phyloP scores from a whole-genome alignment of 768 basidiomycete species.

The Lentinula sp. region DNA sequence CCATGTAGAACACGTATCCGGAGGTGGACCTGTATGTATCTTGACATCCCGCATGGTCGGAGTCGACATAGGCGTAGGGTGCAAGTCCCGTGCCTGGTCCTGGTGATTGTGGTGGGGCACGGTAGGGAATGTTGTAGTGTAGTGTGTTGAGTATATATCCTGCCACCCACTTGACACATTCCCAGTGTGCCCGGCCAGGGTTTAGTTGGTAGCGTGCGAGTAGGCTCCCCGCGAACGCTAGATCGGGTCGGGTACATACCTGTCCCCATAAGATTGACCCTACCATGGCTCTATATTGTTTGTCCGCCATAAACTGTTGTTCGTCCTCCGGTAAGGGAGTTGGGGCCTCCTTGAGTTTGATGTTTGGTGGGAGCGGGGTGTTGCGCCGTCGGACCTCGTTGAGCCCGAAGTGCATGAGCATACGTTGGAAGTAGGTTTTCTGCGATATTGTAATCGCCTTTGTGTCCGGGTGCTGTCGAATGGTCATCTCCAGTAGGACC shows the following conservation, averaged over 20 bases:
- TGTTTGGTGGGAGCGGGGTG: neutral
- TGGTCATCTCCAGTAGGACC: neutral
- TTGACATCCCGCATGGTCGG: slow-evolving; percentile 10
- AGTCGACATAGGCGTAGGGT: slow-evolving; percentile 7
- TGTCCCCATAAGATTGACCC: neutral
- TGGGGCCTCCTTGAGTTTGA: neutral
- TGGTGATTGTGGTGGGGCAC: neutral
- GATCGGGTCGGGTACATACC: neutral
- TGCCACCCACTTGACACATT: neutral
- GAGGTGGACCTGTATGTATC: slow-evolving; percentile 21
- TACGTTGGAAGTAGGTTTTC: too few relatives aligned
- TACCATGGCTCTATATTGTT: neutral
- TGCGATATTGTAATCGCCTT: neutral
- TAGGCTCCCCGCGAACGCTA: neutral
- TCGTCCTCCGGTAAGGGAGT: neutral
- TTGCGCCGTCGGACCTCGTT: neutral
- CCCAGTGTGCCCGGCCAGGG: neutral
- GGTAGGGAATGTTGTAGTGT: neutral
- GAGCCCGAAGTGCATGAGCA: neutral
- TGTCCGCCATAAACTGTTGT: neutral
- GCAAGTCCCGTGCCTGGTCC: neutral
- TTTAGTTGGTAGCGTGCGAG: neutral
- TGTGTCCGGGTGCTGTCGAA: neutral
- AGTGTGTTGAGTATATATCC: neutral
- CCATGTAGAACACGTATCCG: slow-evolving; percentile 26